phyloP scores from a whole-genome alignment of 1,284 basidiomycete genomes.

The Tranzscheliella williamsii region DNA sequence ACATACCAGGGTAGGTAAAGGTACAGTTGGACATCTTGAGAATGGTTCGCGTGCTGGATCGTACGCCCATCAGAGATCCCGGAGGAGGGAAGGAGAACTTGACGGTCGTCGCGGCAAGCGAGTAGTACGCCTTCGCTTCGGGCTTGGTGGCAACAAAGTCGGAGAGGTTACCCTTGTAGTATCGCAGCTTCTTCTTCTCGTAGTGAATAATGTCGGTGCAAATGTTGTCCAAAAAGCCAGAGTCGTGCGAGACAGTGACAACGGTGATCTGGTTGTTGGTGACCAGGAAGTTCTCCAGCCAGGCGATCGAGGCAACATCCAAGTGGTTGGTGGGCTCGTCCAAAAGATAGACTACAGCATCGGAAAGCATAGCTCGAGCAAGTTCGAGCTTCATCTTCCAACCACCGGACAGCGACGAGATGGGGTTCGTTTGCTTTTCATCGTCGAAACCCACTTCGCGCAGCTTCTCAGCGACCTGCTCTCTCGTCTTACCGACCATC shows the following conservation, averaged over 20 bases:
- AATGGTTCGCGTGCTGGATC: constrained; percentile 94
- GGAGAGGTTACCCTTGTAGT: constrained; percentile 92
- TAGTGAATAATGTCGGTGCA: constrained; percentile 99
- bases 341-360: constrained; percentile 84
- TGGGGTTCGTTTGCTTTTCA: constrained; percentile 78
- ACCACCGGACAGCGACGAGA: constrained; percentile 90
- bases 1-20: constrained; percentile 89
- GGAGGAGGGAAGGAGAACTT: constrained; percentile 97
- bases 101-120: constrained; percentile 88
- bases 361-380: constrained; percentile 64
- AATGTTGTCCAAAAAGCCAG: constrained; percentile 93
- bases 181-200: constrained; percentile 92
- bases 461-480: constrained; percentile 50
- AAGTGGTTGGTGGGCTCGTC: constrained; percentile 83
- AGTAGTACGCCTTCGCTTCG: constrained; percentile 96
- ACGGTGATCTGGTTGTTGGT: constrained; percentile 69
- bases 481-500: constrained; percentile 44
- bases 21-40: constrained; percentile 90
- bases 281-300: constrained; percentile 82
- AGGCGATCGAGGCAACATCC: constrained; percentile 82
- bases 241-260: constrained; percentile 96
- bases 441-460: constrained; percentile 77
- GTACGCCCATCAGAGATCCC: constrained; percentile 93
- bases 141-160: constrained; percentile 89
- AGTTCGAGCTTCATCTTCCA: constrained; percentile 97